Evolutionary conservation across 371 early-diverging fungal species (phyloP).

Genomic region (Syncephalastrum sp.): DNA sequence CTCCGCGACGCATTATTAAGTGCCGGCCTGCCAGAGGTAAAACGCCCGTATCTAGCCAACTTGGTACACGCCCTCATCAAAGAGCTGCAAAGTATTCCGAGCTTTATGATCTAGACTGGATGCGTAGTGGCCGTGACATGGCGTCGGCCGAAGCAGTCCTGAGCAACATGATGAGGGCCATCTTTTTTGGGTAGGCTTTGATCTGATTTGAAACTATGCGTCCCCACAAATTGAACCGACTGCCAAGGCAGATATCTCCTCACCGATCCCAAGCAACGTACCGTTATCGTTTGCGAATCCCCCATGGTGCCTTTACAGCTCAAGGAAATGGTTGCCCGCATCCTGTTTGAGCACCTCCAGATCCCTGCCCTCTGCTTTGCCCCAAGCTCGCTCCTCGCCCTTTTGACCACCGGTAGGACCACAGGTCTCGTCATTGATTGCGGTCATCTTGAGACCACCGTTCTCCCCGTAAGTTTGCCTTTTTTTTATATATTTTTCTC

Average conservation of each 20-base stretch:
- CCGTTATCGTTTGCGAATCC: conserved; percentile 73
- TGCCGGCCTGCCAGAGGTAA: no score
- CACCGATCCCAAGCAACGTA: conserved; percentile 72
- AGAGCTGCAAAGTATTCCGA: conserved; percentile 13
- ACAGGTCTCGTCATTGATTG: conserved; percentile 87
- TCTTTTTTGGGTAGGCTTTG: conserved; percentile 4
- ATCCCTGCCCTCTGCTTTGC: conserved; percentile 64
- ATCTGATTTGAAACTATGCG: neutral
- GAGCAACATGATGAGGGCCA: conserved; percentile 1
- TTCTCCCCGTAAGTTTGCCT: conserved; percentile 44
- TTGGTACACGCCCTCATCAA: no score
- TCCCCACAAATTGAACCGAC: neutral
- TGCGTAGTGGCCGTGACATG: conserved; percentile 25
- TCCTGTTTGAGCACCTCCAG: conserved; percentile 67
- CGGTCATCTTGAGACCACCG: conserved; percentile 71
- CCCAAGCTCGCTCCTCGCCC: conserved; percentile 56
- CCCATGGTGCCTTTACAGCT: conserved; percentile 60
- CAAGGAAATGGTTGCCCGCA: conserved; percentile 58
- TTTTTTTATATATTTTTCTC: conserved; percentile 15
- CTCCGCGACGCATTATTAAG: no score
- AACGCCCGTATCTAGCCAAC: no score
- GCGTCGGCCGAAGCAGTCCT: neutral
- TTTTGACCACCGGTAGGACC: conserved; percentile 75
- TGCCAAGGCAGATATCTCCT: conserved; percentile 37
- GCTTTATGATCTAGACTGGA: conserved; percentile 58